A percentile compares a stretch with the other conserved stretches of the same genome.
These are phyloP conservation scores for Tolypocladium inflatum DNA, from an alignment of 2,329 filamentous ascomycete genomes.

Conservation along the genomic window DNA sequence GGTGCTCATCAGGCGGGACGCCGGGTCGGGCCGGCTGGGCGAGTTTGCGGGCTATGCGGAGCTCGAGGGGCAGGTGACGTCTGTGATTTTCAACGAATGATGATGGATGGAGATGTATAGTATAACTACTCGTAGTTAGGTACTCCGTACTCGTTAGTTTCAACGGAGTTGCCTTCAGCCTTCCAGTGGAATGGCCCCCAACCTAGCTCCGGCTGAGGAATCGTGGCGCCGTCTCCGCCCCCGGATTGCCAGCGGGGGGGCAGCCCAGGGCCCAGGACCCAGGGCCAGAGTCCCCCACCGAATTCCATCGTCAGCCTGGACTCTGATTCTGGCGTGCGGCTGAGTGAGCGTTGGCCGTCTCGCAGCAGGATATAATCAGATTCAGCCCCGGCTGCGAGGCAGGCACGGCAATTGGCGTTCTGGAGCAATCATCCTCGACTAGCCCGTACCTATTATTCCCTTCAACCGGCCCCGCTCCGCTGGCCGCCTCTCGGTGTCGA, in stretches of 20 bases:
- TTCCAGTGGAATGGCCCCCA: background rate
- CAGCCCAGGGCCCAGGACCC: background rate
- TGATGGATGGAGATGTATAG: background rate
- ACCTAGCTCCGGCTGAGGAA: background rate
- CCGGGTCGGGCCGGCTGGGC: slow-evolving; percentile 45
- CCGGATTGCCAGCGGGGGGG: background rate
- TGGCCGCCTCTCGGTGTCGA: background rate
- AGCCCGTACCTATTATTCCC: background rate
- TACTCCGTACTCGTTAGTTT: too few species aligned
- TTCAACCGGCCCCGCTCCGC: background rate
- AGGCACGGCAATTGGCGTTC: background rate
- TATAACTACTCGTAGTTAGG: background rate
- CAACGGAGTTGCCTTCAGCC: background rate
- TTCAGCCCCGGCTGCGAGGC: background rate
- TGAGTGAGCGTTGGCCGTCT: background rate
- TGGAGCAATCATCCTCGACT: background rate
- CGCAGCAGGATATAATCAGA: background rate
- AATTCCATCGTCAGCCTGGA: background rate
- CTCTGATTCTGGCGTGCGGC: background rate
- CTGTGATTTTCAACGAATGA: slow-evolving; percentile 37
- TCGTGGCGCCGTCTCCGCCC: background rate
- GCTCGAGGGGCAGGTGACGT: slow-evolving; percentile 34
- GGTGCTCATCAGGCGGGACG: slow-evolving; percentile 51
- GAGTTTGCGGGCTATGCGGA: slow-evolving; percentile 31
- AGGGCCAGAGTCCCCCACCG: background rate